Evolutionary conservation across 2,329 filamentous ascomycete genomes (phyloP).

Genomic region (Rhynchosporium graminicola): DNA sequence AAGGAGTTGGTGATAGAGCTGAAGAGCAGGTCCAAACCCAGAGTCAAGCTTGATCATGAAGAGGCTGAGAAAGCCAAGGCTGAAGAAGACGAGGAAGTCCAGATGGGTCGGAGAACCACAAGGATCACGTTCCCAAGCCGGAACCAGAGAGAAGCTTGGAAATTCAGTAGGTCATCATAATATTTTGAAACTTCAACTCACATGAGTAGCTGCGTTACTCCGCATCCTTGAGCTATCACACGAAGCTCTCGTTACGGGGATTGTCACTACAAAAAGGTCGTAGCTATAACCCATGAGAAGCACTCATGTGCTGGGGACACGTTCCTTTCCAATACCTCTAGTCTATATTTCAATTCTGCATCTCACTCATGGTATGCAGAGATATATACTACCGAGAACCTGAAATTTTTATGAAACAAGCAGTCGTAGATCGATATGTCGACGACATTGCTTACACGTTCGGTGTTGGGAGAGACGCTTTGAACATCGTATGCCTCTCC

Average conservation of each 20-base stretch:
- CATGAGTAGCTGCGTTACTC: constrained; percentile 53
- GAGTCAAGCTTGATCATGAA: too few species aligned
- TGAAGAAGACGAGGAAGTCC: constrained; percentile 2
- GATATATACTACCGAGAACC: constrained; percentile 80
- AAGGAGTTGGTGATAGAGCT: constrained; percentile 52
- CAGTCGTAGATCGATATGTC: constrained; percentile 68
- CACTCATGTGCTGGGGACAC: background rate
- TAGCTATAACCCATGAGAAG: background rate
- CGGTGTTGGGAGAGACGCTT: constrained; percentile 58
- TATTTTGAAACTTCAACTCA: constrained; percentile 25
- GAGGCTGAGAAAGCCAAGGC: constrained; percentile 1
- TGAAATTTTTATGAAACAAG: constrained; percentile 69
- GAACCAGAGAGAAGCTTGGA: constrained; percentile 49
- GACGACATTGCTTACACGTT: constrained; percentile 75
- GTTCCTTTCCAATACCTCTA: background rate
- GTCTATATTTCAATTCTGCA: background rate
- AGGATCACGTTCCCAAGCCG: constrained; percentile 50
- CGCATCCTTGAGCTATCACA: constrained; percentile 61
- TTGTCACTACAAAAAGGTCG: constrained; percentile 63
- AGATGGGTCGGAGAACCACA: constrained; percentile 15
- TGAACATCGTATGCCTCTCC: constrained; percentile 65
- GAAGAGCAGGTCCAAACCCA: constrained; percentile 39
- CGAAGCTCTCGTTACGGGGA: constrained; percentile 56
- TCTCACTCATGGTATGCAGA: constrained; percentile 39
- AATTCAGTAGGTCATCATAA: constrained; percentile 49